Conservation (phyloP, 2,329 filamentous ascomycete species). For the Neocatenulostroma microsporum region DNA sequence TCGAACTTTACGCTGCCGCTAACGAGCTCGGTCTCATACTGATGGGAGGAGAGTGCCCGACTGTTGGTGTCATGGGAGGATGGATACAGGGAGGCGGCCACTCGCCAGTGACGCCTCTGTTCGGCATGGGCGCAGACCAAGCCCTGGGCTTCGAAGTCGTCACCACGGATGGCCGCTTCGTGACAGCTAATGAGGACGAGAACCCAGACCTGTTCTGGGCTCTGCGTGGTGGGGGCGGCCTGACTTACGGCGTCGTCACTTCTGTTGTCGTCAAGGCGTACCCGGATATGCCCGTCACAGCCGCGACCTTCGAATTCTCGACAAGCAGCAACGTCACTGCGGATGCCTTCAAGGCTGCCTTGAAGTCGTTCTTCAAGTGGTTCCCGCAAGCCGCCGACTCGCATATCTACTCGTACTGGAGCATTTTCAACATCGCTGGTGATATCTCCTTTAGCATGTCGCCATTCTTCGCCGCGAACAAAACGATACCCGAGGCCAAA, state of each 20-base stretch:
- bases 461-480: conserved; percentile 25
- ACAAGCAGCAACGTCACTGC: conserved; percentile 21
- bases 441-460: conserved; percentile 16
- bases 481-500: conserved; percentile 5
- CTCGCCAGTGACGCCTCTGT: conserved; percentile 8
- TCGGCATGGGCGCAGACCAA: conserved; percentile 18
- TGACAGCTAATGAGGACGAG: conserved; percentile 36
- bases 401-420: conserved; percentile 9
- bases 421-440: conserved; percentile 3
- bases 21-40: conserved; percentile 3
- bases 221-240: conserved; percentile 47
- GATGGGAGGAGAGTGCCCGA: conserved; percentile 13
- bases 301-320: conserved; percentile 9
- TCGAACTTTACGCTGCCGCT: conserved; percentile 8
- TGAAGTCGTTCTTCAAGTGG: conserved; percentile 27
- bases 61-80: conserved; percentile 20
- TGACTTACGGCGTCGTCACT: conserved; percentile 33
- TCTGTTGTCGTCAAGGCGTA: conserved; percentile 13
- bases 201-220: conserved; percentile 47
- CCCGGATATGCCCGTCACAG: conserved; percentile 12
- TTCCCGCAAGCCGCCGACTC: conserved; percentile 15
- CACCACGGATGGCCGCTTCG: conserved; percentile 42
- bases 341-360: conserved; percentile 15
- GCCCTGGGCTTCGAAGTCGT: conserved; percentile 39
- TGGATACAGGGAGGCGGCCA: conserved; percentile 20